These are phyloP conservation scores for Microsporum ferrugineum DNA, from an alignment of 2,329 filamentous ascomycete genomes.

Conservation along the genomic window DNA sequence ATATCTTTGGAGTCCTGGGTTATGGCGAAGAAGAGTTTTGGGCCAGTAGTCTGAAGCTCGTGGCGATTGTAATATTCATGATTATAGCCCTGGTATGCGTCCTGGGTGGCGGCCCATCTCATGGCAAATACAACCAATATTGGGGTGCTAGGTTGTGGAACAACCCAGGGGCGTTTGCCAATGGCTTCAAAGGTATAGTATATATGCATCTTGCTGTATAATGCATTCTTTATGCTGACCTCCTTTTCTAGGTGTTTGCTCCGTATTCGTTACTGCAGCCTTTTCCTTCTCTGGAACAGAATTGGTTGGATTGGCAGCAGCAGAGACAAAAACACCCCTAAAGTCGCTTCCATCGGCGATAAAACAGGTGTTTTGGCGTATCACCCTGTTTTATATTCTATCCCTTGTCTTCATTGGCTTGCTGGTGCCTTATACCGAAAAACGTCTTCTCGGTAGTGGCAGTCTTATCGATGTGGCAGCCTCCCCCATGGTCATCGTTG, in stretches of 20 bases:
- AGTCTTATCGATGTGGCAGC: conserved; percentile 34
- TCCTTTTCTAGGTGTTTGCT: conserved; percentile 38
- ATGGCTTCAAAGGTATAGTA: conserved; percentile 31
- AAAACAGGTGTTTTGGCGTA: conserved; percentile 43
- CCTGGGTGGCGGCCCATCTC: conserved; percentile 32
- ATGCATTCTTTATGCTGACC: not conserved
- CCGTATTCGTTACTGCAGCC: conserved; percentile 46
- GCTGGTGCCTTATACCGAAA: conserved; percentile 32
- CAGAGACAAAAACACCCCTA: conserved; percentile 42
- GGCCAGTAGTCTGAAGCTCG: conserved; percentile 69
- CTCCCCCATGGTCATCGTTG: conserved; percentile 57
- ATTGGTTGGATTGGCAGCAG: conserved; percentile 43
- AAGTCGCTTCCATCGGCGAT: conserved; percentile 40
- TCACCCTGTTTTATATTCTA: conserved; percentile 41
- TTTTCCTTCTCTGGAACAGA: conserved; percentile 49
- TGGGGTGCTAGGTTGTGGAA: conserved; percentile 30
- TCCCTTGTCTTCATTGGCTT: conserved; percentile 37
- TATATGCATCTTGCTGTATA: too few relatives aligned
- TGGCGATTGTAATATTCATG: conserved; percentile 75
- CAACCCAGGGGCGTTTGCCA: conserved; percentile 37
- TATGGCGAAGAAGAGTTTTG: conserved; percentile 78
- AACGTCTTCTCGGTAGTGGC: conserved; percentile 30
- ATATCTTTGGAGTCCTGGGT: conserved; percentile 69
- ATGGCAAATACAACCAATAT: conserved; percentile 22
- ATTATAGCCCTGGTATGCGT: conserved; percentile 62